phyloP scores from a whole-genome alignment of 352 stramenopile species.

The Nothophytophthora sp. region DNA sequence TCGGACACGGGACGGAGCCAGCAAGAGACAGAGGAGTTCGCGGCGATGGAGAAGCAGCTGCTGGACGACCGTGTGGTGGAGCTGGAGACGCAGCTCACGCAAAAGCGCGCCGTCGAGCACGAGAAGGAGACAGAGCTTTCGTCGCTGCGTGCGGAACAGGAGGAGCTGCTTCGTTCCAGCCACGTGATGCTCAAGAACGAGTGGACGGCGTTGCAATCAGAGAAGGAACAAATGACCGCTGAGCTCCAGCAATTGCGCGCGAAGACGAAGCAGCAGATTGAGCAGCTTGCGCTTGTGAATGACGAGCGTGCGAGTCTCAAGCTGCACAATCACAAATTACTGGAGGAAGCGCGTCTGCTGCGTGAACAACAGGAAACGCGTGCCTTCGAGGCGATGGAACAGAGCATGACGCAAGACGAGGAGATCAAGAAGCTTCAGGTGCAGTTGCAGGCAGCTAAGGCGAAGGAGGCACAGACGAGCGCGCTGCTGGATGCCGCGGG shows the following conservation, averaged over 20 bases:
- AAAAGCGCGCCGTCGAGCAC: conserved; percentile 35
- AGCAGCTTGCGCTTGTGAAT: conserved; percentile 16
- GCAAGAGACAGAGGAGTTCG: conserved; percentile 39
- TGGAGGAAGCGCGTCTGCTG: conserved; percentile 16
- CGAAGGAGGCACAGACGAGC: conserved; percentile 11
- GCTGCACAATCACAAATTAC: conserved; percentile 28
- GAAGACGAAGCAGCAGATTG: conserved; percentile 9
- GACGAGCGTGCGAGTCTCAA: conserved; percentile 30
- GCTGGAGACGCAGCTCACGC: conserved; percentile 48
- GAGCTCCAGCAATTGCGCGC: conserved; percentile 22
- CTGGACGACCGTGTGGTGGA: conserved; percentile 53
- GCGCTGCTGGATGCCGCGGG: conserved; percentile 6
- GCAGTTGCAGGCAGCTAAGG: conserved; percentile 24
- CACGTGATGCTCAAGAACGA: conserved; percentile 24
- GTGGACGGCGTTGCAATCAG: conserved; percentile 15
- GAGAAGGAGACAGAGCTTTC: conserved; percentile 49
- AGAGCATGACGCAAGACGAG: conserved; percentile 17
- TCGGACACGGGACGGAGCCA: conserved; percentile 7
- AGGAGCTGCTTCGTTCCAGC: conserved; percentile 21
- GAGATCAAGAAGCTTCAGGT: conserved; percentile 33
- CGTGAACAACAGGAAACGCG: conserved; percentile 21
- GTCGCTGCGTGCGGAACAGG: conserved; percentile 28
- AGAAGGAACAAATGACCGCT: conserved; percentile 20
- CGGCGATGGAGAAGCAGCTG: conserved; percentile 49
- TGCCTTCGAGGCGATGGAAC: conserved; percentile 18